A percentile compares a stretch with the other conserved stretches of the same genome.
Evolutionary conservation across 345 rosid genomes (phyloP).

Genomic region (Fremontodendron californicum): DNA sequence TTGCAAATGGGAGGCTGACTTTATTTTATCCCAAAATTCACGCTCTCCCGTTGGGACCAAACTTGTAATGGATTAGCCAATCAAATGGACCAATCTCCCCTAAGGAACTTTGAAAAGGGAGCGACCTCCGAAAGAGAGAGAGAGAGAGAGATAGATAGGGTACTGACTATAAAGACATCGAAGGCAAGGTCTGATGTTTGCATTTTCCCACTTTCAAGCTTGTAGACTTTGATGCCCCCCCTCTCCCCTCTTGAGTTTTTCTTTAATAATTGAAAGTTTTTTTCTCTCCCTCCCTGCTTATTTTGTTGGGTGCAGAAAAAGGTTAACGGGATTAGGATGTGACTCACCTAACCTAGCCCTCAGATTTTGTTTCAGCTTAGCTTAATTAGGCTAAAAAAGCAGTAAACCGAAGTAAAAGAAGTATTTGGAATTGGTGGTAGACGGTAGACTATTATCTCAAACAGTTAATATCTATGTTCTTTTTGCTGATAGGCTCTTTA

Average conservation of each 20-base stretch:
- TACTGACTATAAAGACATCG: background rate
- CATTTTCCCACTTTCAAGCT: conserved; percentile 24
- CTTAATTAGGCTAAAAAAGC: background rate
- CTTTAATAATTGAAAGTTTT: background rate
- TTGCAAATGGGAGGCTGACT: conserved; percentile 12
- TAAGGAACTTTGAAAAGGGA: conserved; percentile 46
- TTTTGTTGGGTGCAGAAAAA: background rate
- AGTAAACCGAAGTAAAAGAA: background rate
- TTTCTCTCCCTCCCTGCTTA: background rate
- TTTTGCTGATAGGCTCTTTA: too few species aligned
- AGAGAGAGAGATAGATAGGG: background rate
- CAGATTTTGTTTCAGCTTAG: background rate
- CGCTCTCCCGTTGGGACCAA: conserved; percentile 34
- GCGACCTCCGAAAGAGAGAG: conserved; percentile 32
- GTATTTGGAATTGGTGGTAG: background rate
- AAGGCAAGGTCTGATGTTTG: background rate
- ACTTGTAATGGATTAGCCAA: conserved; percentile 17
- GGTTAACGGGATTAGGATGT: background rate
- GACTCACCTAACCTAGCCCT: background rate
- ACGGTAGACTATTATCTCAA: too few species aligned
- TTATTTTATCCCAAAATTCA: conserved; percentile 22
- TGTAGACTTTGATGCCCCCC: conserved; percentile 24
- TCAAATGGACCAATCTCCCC: conserved; percentile 35
- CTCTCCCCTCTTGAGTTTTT: background rate
- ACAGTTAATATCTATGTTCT: too few species aligned